phyloP scores from a whole-genome alignment of 108 stramenopile genomes.

The Mediolabrus comicus region DNA sequence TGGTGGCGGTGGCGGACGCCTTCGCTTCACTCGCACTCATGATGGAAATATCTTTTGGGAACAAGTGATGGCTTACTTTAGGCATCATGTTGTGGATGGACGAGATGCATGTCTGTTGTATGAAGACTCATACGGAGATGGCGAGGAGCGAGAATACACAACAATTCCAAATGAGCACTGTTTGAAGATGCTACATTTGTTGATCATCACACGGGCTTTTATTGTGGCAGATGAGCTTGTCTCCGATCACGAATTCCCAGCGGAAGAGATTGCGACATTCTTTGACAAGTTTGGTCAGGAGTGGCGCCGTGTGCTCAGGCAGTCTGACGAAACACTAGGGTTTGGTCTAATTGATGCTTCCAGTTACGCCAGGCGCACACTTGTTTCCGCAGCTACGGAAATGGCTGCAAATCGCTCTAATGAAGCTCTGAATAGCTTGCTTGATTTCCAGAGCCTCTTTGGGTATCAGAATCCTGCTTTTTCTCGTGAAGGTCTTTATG shows the following conservation, averaged over 20 bases:
- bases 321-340: too few species aligned
- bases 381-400: too few species aligned
- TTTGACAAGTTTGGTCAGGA: background rate
- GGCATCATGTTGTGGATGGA: too few species aligned
- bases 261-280: slow-evolving; percentile 1
- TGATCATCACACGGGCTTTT: slow-evolving; percentile 3
- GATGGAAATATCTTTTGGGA: slow-evolving; percentile 13
- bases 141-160: slow-evolving; percentile 1
- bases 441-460: too few species aligned
- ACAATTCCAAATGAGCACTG: background rate
- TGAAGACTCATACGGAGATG: background rate
- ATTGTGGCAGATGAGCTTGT: slow-evolving; percentile 3
- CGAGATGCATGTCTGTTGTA: too few species aligned
- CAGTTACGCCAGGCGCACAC: too few species aligned
- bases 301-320: too few species aligned
- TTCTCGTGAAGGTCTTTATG: too few species aligned
- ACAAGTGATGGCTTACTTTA: background rate
- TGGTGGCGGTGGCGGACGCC: background rate
- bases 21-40: slow-evolving; percentile 4
- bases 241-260: background rate
- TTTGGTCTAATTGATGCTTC: too few species aligned
- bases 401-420: too few species aligned
- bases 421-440: too few species aligned
- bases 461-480: too few species aligned
- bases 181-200: background rate